Conservation (phyloP, 148 eudicot species). For the Dianthus caryophyllus region DNA sequence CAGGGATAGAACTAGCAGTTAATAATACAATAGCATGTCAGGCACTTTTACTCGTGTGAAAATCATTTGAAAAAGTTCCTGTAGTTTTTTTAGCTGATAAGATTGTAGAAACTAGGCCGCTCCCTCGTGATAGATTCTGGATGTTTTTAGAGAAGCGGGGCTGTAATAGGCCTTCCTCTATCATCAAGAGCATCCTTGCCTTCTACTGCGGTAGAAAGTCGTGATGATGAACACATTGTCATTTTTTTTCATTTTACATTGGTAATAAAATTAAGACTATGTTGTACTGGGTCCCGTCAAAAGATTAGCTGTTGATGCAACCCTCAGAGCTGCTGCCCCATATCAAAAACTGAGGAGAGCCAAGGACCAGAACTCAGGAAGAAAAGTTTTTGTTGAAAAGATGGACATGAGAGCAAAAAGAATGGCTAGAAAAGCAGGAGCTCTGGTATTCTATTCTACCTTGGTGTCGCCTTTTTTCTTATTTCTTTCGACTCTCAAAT, state of each 20-base stretch:
- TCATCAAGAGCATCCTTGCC: not conserved
- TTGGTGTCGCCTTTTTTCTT: slow-evolving; percentile 4
- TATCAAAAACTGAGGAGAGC: slow-evolving; percentile 91
- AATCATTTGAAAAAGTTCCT: not conserved
- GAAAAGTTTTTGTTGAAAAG: slow-evolving; percentile 93
- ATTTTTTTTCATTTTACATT: slow-evolving; percentile 5
- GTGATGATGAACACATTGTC: not conserved
- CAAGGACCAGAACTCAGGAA: slow-evolving; percentile 51
- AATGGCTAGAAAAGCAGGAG: slow-evolving; percentile 99
- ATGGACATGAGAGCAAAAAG: slow-evolving; percentile 96
- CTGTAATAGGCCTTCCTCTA: not conserved
- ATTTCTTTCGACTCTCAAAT: not conserved
- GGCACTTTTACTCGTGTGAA: not conserved
- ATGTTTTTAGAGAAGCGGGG: not conserved
- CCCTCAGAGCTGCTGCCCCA: slow-evolving; percentile 99
- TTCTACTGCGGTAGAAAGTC: not conserved
- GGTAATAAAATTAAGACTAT: slow-evolving; percentile 9
- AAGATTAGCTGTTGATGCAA: slow-evolving; percentile 99
- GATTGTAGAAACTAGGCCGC: slow-evolving; percentile 3
- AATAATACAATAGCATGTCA: not conserved
- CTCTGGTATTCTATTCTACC: slow-evolving; percentile 55
- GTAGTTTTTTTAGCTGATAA: not conserved
- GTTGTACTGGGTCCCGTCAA: slow-evolving; percentile 79
- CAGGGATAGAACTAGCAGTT: not conserved
- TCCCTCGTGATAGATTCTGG: slow-evolving; percentile 3